Percentiles rank a stretch among this genome's conserved stretches.
Evolutionary conservation across 805 yeast genomes (phyloP).

Genomic region (Yarrowia bubula): DNA sequence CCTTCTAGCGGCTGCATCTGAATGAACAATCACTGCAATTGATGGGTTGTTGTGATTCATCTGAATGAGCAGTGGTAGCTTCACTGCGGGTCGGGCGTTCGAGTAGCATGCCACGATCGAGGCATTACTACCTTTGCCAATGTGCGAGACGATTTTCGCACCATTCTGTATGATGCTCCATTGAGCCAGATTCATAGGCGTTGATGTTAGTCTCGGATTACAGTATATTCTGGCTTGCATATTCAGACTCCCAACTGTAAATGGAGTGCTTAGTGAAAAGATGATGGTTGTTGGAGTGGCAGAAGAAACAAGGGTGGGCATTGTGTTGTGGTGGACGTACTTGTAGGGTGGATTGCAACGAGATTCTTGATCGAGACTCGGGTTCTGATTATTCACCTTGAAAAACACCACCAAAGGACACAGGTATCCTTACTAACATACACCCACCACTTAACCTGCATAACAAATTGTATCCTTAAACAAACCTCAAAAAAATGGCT

Average conservation of each 20-base stretch:
- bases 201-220: background rate
- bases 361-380: too few relatives aligned
- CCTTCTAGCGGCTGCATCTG: background rate
- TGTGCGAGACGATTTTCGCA: background rate
- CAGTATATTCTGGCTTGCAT: background rate
- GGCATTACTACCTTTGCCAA: background rate
- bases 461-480: too few relatives aligned
- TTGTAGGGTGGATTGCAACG: too few relatives aligned
- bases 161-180: conserved; percentile 24
- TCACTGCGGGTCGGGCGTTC: background rate
- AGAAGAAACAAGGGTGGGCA: too few relatives aligned
- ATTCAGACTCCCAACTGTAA: background rate
- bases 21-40: conserved; percentile 5
- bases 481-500: too few relatives aligned
- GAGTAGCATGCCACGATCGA: background rate
- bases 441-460: too few relatives aligned
- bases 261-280: too few relatives aligned
- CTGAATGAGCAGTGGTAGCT: conserved; percentile 1
- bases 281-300: too few relatives aligned
- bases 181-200: conserved; percentile 12
- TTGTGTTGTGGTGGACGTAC: too few relatives aligned
- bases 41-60: background rate
- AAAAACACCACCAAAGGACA: too few relatives aligned
- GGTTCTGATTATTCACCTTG: too few relatives aligned
- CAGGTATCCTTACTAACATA: too few relatives aligned